These are phyloP conservation scores for Saturnispora quitensis DNA, from an alignment of 805 yeast genomes.

Conservation along the genomic window DNA sequence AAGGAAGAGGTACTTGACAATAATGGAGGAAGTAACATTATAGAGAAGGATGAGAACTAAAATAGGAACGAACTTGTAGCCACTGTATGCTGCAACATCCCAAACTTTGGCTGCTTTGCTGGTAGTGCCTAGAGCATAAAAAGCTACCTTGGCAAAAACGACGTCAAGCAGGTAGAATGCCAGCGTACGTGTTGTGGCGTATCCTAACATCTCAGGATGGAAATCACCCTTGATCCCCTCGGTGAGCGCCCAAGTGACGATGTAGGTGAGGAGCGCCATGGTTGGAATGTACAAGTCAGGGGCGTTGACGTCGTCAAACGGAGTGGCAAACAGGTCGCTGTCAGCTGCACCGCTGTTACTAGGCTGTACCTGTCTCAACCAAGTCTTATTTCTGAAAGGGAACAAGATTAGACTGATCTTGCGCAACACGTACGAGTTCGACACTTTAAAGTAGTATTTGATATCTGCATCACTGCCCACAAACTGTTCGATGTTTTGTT, in stretches of 20 bases:
- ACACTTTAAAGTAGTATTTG: constrained; percentile 84
- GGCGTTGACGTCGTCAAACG: constrained; percentile 81
- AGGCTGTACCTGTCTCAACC: constrained; percentile 51
- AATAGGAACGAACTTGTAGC: constrained; percentile 87
- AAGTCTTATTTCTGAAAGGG: constrained; percentile 78
- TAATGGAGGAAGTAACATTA: constrained; percentile 24
- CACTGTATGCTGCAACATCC: constrained; percentile 84
- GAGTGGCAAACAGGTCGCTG: constrained; percentile 50
- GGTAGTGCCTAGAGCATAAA: constrained; percentile 67
- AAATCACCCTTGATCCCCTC: constrained; percentile 84
- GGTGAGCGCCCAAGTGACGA: constrained; percentile 71
- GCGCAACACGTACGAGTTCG: constrained; percentile 72
- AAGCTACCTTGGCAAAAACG: constrained; percentile 64
- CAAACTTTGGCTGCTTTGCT: constrained; percentile 47
- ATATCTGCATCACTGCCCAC: constrained; percentile 44
- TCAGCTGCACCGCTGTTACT: constrained; percentile 21
- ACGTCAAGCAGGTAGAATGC: constrained; percentile 78
- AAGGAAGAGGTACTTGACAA: constrained; percentile 28
- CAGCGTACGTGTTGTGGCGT: constrained; percentile 74
- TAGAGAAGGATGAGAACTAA: constrained; percentile 48
- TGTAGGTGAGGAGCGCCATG: constrained; percentile 86
- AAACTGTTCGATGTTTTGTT: constrained; percentile 53
- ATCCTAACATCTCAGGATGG: constrained; percentile 88
- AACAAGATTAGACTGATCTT: constrained; percentile 68
- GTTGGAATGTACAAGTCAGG: constrained; percentile 95